These are phyloP conservation scores for Chrysanthemum makinoi DNA, from an alignment of 129 eudicot genomes.

Conservation along the genomic window DNA sequence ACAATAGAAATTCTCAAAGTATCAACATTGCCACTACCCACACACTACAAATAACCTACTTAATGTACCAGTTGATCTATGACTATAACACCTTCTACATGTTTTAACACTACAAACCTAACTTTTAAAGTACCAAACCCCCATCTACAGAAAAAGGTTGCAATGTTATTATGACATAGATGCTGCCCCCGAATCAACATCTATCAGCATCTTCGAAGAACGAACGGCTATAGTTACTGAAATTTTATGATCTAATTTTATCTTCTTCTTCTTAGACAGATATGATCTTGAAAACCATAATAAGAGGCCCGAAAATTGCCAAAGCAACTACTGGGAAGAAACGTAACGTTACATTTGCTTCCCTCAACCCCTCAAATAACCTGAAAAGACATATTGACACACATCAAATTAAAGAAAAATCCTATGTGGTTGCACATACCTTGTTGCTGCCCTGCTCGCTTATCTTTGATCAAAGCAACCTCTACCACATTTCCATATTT, in stretches of 20 bases:
- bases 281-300: constrained; percentile 45
- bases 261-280: constrained; percentile 59
- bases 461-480: constrained; percentile 94
- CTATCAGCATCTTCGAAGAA: constrained; percentile 22
- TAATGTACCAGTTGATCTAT: constrained; percentile 26
- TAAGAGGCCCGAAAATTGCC: constrained; percentile 27
- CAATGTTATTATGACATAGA: constrained; percentile 26
- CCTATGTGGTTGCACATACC: constrained; percentile 51
- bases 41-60: constrained; percentile 33
- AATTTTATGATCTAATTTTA: constrained; percentile 40
- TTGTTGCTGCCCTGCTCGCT: constrained; percentile 94
- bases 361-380: constrained; percentile 70
- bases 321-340: constrained; percentile 59
- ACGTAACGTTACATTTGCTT: constrained; percentile 65
- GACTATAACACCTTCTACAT: constrained; percentile 29
- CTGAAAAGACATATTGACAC: constrained; percentile 66
- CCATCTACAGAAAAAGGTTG: constrained; percentile 31
- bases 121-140: constrained; percentile 25
- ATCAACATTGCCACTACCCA: constrained; percentile 33
- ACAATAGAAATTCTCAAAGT: constrained; percentile 31
- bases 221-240: constrained; percentile 18
- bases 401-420: constrained; percentile 22
- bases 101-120: constrained; percentile 28
- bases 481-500: constrained; percentile 83
- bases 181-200: constrained; percentile 29